These are phyloP conservation scores for Coniochaeta hoffmannii DNA, from an alignment of 2,329 filamentous ascomycete genomes.

Conservation along the genomic window DNA sequence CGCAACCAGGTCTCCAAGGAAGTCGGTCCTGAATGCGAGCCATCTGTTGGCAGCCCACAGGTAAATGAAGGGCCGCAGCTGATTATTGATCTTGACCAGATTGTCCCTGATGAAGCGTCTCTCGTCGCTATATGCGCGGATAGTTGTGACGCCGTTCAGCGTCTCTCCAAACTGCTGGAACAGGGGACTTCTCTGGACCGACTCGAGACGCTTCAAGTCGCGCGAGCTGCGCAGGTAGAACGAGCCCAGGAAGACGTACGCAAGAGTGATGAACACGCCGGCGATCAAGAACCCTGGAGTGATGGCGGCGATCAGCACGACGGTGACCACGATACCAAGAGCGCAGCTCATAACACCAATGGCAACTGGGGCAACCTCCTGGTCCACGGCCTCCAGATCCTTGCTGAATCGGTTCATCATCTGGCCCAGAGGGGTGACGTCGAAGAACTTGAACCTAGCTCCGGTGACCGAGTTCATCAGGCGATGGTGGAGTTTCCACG, in stretches of 20 bases:
- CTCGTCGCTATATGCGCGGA: constrained; percentile 92
- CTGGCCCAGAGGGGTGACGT: constrained; percentile 89
- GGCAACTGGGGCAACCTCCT: constrained; percentile 89
- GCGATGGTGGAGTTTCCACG: constrained; percentile 71
- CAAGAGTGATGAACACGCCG: constrained; percentile 70
- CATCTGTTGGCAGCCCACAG: constrained; percentile 96
- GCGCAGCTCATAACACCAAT: constrained; percentile 65
- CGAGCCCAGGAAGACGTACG: constrained; percentile 76
- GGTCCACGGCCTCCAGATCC: constrained; percentile 89
- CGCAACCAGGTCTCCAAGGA: constrained; percentile 81
- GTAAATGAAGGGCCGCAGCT: constrained; percentile 90
- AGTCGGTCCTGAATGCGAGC: constrained; percentile 87
- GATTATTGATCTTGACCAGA: constrained; percentile 76
- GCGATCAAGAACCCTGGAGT: constrained; percentile 88
- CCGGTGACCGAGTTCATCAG: constrained; percentile 74
- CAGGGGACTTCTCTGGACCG: constrained; percentile 84
- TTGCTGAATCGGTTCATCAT: constrained; percentile 99
- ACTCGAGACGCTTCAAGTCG: constrained; percentile 91
- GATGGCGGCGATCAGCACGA: constrained; percentile 78
- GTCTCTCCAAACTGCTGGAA: constrained; percentile 99
- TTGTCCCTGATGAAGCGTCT: constrained; percentile 91
- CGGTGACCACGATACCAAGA: constrained; percentile 69
- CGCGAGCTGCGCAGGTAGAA: constrained; percentile 92
- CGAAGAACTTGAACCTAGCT: constrained; percentile 96
- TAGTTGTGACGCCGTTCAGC: constrained; percentile 87